Conservation (phyloP, 305 asterid species). For the Fraxinus dipetala region DNA sequence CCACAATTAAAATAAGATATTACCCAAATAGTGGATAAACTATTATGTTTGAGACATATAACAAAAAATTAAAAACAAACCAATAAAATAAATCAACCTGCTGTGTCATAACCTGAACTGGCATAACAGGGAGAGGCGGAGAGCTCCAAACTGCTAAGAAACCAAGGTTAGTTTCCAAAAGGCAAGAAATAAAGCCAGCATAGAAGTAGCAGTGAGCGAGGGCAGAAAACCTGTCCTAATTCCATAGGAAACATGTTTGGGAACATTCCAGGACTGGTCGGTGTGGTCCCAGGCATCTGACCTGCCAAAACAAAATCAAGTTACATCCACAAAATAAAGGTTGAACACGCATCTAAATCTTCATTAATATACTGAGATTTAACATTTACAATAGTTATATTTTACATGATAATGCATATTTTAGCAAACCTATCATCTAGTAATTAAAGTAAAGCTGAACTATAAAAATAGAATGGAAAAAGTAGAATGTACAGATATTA, state of each 20-base stretch:
- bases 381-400: background rate
- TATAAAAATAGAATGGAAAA: background rate
- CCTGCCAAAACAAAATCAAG: slow-evolving; percentile 49
- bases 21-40: background rate
- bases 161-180: slow-evolving; percentile 1
- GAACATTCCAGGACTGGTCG: slow-evolving; percentile 74
- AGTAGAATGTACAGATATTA: slow-evolving; percentile 14
- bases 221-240: slow-evolving; percentile 60
- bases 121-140: slow-evolving; percentile 52
- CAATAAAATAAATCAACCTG: slow-evolving; percentile 52
- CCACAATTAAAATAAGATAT: slow-evolving; percentile 15
- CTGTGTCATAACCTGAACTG: slow-evolving; percentile 95
- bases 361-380: slow-evolving; percentile 19
- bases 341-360: slow-evolving; percentile 15
- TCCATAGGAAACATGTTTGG: slow-evolving; percentile 70
- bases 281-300: slow-evolving; percentile 60
- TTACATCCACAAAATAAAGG: slow-evolving; percentile 30
- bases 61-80: background rate
- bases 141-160: slow-evolving; percentile 64
- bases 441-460: slow-evolving; percentile 7
- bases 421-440: slow-evolving; percentile 22
- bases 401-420: background rate
- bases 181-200: slow-evolving; percentile 1
- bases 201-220: background rate
- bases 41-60: background rate